Evolutionary conservation across 2,329 filamentous ascomycete species (phyloP).

Genomic region (Fusarium neocosmosporiellum): DNA sequence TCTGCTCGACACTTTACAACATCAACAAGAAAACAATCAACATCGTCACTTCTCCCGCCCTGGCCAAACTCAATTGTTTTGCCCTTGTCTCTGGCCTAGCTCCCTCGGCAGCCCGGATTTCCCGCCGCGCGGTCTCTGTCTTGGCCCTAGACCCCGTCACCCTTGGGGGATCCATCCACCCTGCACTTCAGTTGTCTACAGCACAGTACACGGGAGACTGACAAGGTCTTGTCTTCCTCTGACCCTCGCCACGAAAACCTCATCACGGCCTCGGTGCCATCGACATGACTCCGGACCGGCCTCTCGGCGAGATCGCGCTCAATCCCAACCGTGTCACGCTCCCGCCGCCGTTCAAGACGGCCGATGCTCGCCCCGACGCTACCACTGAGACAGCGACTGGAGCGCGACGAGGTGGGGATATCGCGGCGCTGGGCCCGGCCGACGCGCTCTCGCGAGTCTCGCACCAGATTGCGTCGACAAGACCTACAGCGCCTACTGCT

Average conservation of each 20-base stretch:
- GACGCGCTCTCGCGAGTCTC: slow-evolving; percentile 42
- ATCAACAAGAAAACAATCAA: slow-evolving; percentile 28
- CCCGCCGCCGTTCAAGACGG: slow-evolving; percentile 28
- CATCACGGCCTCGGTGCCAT: slow-evolving; percentile 11
- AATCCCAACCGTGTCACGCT: slow-evolving; percentile 33
- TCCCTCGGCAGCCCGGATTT: slow-evolving; percentile 35
- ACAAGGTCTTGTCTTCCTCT: background rate
- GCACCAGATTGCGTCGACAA: slow-evolving; percentile 34
- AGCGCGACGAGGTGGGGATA: slow-evolving; percentile 43
- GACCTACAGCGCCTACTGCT: slow-evolving; percentile 24
- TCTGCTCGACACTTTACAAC: background rate
- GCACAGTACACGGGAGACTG: background rate
- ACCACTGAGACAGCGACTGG: slow-evolving; percentile 25
- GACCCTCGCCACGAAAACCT: slow-evolving; percentile 9
- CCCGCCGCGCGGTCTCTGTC: slow-evolving; percentile 34
- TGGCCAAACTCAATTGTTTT: slow-evolving; percentile 28
- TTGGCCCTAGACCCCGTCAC: slow-evolving; percentile 34
- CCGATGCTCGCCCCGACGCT: slow-evolving; percentile 22
- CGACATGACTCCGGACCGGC: slow-evolving; percentile 38
- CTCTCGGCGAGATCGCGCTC: slow-evolving; percentile 36
- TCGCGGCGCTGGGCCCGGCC: slow-evolving; percentile 38
- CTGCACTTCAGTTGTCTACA: slow-evolving; percentile 25
- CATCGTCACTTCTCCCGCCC: slow-evolving; percentile 14
- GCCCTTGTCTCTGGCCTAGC: slow-evolving; percentile 22
- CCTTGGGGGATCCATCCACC: slow-evolving; percentile 11